These are phyloP conservation scores for Dryadomyces sulphureus DNA, from an alignment of 2,329 filamentous ascomycete genomes.

Conservation along the genomic window DNA sequence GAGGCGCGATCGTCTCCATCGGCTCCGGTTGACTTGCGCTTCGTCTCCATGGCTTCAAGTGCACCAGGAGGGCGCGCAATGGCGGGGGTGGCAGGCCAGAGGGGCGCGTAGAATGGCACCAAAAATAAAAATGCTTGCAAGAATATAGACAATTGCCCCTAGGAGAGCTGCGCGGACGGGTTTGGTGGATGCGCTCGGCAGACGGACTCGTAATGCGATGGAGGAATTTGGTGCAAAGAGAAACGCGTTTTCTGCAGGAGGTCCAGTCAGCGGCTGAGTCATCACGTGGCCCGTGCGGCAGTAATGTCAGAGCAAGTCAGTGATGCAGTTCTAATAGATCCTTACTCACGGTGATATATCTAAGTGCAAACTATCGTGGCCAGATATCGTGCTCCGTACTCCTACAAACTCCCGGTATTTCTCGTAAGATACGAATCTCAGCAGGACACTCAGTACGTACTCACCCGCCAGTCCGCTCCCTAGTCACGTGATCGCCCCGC, in stretches of 20 bases:
- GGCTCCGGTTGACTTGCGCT: constrained; percentile 15
- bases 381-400: too few relatives aligned
- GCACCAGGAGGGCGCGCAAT: neutral
- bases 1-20: constrained; percentile 37
- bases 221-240: neutral
- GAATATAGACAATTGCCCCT: neutral
- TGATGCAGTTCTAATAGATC: too few relatives aligned
- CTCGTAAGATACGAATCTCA: too few relatives aligned
- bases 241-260: constrained; percentile 4
- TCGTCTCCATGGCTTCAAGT: constrained; percentile 9
- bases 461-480: too few relatives aligned
- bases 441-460: too few relatives aligned
- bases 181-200: neutral
- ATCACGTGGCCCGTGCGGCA: neutral
- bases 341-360: too few relatives aligned
- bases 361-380: too few relatives aligned
- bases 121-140: neutral
- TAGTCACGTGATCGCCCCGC: too few relatives aligned
- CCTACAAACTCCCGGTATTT: too few relatives aligned
- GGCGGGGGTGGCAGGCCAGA: neutral
- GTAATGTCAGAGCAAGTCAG: too few relatives aligned
- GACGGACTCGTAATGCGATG: constrained; percentile 1
- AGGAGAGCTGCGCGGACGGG: neutral
- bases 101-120: neutral
- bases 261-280: constrained; percentile 1